A percentile compares a stretch with the other conserved stretches of the same genome.
phyloP scores from a whole-genome alignment of 257 asterid species.

The Forsythia suspensa region DNA sequence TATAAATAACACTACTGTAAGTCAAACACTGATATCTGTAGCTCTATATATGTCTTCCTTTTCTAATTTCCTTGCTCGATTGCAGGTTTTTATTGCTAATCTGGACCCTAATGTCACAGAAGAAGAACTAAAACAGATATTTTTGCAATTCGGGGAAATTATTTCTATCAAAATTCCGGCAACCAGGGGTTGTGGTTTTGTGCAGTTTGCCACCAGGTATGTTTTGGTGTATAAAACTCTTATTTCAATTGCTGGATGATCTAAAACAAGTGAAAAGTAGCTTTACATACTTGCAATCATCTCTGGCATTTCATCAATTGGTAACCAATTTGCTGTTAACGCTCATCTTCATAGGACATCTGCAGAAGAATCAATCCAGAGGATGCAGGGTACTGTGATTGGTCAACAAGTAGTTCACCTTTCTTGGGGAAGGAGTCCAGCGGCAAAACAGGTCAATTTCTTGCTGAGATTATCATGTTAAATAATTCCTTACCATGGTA shows the following conservation, averaged over 20 bases:
- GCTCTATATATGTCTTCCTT: conserved; percentile 1
- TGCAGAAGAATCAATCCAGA: conserved; percentile 93
- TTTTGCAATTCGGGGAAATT: conserved; percentile 81
- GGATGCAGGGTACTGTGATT: conserved; percentile 86
- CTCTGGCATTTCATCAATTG: conserved; percentile 2
- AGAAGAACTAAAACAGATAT: conserved; percentile 82
- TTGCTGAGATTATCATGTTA: conserved; percentile 1
- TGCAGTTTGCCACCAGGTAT: conserved; percentile 85
- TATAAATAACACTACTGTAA: conserved; percentile 79
- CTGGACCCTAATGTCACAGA: conserved; percentile 78
- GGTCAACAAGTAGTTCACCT: conserved; percentile 93
- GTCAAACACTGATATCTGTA: conserved; percentile 29
- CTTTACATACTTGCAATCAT: not conserved
- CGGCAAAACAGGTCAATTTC: conserved; percentile 74
- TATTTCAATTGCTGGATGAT: conserved; percentile 4
- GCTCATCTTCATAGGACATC: conserved; percentile 50
- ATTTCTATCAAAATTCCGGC: conserved; percentile 85
- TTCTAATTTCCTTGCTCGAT: conserved; percentile 26
- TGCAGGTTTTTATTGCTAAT: conserved; percentile 84
- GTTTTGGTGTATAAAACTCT: conserved; percentile 11
- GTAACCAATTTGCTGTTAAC: conserved; percentile 13
- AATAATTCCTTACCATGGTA: not conserved
- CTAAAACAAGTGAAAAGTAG: conserved; percentile 13
- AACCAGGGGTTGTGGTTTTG: conserved; percentile 87
- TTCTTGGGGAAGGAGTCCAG: conserved; percentile 90